Evolutionary conservation across 2,329 filamentous ascomycete species (phyloP).

Genomic region (Coleophoma crateriformis): DNA sequence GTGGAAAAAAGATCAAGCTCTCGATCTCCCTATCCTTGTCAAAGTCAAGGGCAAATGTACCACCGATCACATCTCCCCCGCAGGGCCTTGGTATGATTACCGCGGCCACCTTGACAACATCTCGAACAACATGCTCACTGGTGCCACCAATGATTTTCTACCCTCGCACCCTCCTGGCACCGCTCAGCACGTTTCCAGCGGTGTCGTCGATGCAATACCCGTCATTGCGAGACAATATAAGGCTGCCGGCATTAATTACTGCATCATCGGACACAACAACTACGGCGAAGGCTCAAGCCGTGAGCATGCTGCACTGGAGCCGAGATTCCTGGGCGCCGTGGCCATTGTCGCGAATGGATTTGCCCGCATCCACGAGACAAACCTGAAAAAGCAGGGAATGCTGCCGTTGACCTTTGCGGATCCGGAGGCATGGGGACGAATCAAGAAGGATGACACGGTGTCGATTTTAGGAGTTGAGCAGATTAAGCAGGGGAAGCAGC

Average conservation of each 20-base stretch:
- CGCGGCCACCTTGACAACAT: constrained; percentile 34
- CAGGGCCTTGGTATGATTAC: constrained; percentile 33
- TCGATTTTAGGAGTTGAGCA: constrained; percentile 3
- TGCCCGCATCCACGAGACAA: constrained; percentile 24
- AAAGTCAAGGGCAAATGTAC: constrained; percentile 33
- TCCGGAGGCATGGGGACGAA: constrained; percentile 9
- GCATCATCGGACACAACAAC: constrained; percentile 29
- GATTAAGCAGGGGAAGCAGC: constrained; percentile 3
- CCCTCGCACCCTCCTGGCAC: constrained; percentile 16
- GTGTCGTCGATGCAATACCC: constrained; percentile 17
- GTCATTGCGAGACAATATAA: constrained; percentile 22
- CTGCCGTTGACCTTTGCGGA: constrained; percentile 20
- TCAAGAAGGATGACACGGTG: constrained; percentile 9
- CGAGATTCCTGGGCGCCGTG: constrained; percentile 18
- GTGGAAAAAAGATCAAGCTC: constrained; percentile 14
- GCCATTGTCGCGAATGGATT: constrained; percentile 22
- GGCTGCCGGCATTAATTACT: constrained; percentile 19
- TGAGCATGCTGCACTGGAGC: constrained; percentile 24
- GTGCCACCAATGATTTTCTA: constrained; percentile 26
- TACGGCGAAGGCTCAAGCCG: constrained; percentile 21
- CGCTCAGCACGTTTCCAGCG: constrained; percentile 16
- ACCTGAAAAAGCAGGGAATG: constrained; percentile 26
- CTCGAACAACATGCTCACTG: constrained; percentile 30
- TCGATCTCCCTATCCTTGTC: constrained; percentile 20
- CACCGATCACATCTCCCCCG: constrained; percentile 33